A percentile compares a stretch with the other conserved stretches of the same genome.
Conservation (phyloP, 768 basidiomycete species). For the Cystofilobasidium bisporidii region DNA sequence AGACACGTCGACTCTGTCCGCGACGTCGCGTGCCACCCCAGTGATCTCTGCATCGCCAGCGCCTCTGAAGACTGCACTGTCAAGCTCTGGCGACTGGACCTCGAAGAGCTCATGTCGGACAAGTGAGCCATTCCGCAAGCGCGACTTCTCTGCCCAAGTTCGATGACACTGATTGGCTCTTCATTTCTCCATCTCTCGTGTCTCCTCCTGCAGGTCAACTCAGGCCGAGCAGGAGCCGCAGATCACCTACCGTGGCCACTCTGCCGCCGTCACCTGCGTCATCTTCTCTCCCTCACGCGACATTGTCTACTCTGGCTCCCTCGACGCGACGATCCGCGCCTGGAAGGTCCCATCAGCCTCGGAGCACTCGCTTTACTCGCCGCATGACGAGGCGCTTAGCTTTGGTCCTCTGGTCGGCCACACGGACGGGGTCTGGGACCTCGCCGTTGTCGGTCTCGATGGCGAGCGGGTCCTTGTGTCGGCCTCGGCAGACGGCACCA, state of each 20-base stretch:
- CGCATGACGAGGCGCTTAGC: constrained; percentile 69
- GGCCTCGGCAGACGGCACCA: constrained; percentile 78
- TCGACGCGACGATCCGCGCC: constrained; percentile 85
- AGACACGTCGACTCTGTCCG: constrained; percentile 92
- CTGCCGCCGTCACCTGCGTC: constrained; percentile 74
- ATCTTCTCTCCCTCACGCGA: constrained; percentile 51
- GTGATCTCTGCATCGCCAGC: constrained; percentile 67
- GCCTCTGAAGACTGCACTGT: constrained; percentile 92
- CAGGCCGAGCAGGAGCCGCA: constrained; percentile 72
- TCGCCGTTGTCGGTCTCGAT: constrained; percentile 62
- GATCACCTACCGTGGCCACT: constrained; percentile 85
- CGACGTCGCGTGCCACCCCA: constrained; percentile 59
- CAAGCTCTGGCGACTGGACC: constrained; percentile 89
- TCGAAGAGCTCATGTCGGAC: constrained; percentile 60
- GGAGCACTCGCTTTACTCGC: constrained; percentile 74
- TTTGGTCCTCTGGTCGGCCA: constrained; percentile 79
- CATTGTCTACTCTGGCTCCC: constrained; percentile 77
- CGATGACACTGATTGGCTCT: background rate
- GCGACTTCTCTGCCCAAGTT: too few species aligned
- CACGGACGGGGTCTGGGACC: constrained; percentile 93
- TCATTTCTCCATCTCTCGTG: background rate
- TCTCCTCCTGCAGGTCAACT: constrained; percentile 3
- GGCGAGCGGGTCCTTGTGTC: constrained; percentile 67
- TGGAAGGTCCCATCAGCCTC: constrained; percentile 67
- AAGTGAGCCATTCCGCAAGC: constrained; percentile 51